Base-by-base conservation (phyloP, 1,284 basidiomycete species). In the Ceratobasidium sp. region DNA sequence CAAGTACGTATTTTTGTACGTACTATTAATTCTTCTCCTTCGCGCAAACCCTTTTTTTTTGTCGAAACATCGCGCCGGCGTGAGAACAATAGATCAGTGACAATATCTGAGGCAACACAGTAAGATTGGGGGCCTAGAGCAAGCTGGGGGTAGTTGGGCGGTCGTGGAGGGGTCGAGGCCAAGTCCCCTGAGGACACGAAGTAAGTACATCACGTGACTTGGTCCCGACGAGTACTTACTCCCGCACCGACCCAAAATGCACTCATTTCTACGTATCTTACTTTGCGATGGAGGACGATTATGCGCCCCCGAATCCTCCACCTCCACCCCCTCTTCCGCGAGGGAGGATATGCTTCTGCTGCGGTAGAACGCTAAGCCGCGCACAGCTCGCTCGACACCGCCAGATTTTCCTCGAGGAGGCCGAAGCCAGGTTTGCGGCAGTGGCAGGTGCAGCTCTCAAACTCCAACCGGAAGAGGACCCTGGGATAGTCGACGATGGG, bases 321-420 rank as follows among this genome's bases (percentile, higher is more conserved):
- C 42, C 42, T 17, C 42, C 42, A 11, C 42, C 42, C 42, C 42
- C 26, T 60, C 56, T 28, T 60, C 56, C 26, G 23, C 51, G 10
- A n/a, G 28, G 33, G 35, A 15, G 60, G 39, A 17, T 13, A 42
- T 63, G 60, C 60, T 63, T 63, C 60, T 63, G 60, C 60, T 63
- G 60, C 35, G 39, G 35, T 20, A 31, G n/a, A 31, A 39, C 11
- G 13, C 6, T 63, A 60, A 23, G 33, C 33, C 33, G 13, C 60
- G 37, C 60, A 39, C 60, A 63, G 60, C 60, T 63, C 23, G 33
- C 33, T 63, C 60, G 60, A 10, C 60, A 63, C 60, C 60, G 28
- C 23, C 8, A n/a, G n/a, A n/a, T 10, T n/a, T 63, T 63, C 39
- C 60, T 63, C 33, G 60, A 17, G 20, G 13, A 13, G 60, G 26